Base-by-base conservation (phyloP, 441 rosid genomes). In the Breynia disticha region DNA sequence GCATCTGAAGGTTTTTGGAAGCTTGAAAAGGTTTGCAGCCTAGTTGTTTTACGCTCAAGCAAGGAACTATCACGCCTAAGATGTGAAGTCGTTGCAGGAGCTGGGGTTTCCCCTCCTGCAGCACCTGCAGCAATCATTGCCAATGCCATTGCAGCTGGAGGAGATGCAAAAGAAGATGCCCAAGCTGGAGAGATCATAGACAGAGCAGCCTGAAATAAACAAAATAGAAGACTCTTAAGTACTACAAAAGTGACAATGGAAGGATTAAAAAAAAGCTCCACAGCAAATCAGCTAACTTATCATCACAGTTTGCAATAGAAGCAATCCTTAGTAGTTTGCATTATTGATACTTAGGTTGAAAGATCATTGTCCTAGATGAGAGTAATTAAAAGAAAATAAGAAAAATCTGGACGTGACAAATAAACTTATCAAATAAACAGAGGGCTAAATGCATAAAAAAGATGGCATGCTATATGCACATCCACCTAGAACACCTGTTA, bases 41-140 rank as follows among this genome's bases (percentile, higher is more conserved):
- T 90, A 50, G 76, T 67, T 58, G 78, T 60, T 79, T 86, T 94
- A 44, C 95, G 81, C 74, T 90, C 95, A 66, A 86, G 90, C 77
- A 86, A 54, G 56, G 95, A 84, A 47, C 84, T 70, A 71, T 90
- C 97, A 43, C 94, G 88, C 76, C 69, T 87, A 60, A 87, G 87
- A 39, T 74, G 90, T 63, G 84, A 20, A 54, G 66, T 55, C 54
- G 87, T 46, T 56, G 81, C 60, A 46, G 96, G 91, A 73, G 88
- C 79, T 0, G 87, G 80, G 57, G 80, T 64, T 56, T 94, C 99
- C 57, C 80, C 80, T 58, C 99, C 99, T 45, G 97, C 81, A 74
- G 99, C 97, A 55, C 99, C 99, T 46, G 99, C 99, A 71, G 99
- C 97, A 77, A 94, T 94, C 97, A 94, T 94, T 49, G 99, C 97